Percentiles rank a stretch among this genome's conserved stretches.
phyloP scores from a whole-genome alignment of 2,329 filamentous ascomycete species.

The Aspergillus quadrilineatus region DNA sequence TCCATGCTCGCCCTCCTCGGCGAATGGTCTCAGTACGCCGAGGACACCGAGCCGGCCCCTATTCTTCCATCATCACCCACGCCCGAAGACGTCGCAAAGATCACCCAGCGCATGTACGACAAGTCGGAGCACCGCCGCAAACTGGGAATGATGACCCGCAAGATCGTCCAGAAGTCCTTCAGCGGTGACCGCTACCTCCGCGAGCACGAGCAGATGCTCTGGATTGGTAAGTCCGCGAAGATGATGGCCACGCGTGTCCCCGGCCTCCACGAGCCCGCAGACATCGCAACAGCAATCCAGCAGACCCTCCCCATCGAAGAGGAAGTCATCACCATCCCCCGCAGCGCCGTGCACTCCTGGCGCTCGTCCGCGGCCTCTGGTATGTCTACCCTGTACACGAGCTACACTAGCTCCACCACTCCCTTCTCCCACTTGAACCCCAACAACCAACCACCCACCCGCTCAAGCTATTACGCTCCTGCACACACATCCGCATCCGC shows the following conservation, averaged over 20 bases:
- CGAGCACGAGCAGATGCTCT: conserved; percentile 63
- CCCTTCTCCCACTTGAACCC: background rate
- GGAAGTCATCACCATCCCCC: conserved; percentile 38
- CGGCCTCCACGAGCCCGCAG: conserved; percentile 25
- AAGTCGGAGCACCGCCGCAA: conserved; percentile 57
- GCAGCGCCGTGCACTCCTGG: conserved; percentile 35
- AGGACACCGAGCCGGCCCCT: conserved; percentile 47
- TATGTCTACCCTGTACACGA: conserved; percentile 32
- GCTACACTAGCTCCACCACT: background rate
- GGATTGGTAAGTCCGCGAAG: conserved; percentile 45
- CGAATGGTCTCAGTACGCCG: conserved; percentile 60
- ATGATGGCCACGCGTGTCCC: conserved; percentile 31
- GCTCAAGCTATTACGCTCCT: conserved; percentile 8
- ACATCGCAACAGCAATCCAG: conserved; percentile 28
- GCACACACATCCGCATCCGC: conserved; percentile 20
- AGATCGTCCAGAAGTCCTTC: conserved; percentile 60
- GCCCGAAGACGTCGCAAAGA: conserved; percentile 51
- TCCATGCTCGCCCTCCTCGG: conserved; percentile 61
- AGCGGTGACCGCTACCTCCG: conserved; percentile 60
- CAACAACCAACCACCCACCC: background rate
- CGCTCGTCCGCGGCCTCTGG: conserved; percentile 35
- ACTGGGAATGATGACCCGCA: conserved; percentile 59
- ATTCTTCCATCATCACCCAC: conserved; percentile 52
- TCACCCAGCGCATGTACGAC: conserved; percentile 61
- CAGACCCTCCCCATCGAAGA: conserved; percentile 32